Evolutionary conservation across 2,329 filamentous ascomycete species (phyloP).

Genomic region (Penicillium sp.): DNA sequence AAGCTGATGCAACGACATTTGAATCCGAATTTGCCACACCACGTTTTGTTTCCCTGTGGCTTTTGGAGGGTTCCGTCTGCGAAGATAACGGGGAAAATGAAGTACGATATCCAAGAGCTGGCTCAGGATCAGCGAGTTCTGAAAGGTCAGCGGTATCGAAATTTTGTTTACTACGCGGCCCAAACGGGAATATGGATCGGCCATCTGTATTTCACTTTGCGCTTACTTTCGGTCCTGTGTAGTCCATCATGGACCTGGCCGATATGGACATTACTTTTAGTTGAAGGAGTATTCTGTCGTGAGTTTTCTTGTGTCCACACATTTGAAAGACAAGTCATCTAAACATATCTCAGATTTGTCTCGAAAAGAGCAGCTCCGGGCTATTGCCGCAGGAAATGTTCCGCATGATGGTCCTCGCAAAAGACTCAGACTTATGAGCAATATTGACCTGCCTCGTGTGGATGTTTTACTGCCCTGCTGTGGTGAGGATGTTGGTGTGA

Average conservation of each 20-base stretch:
- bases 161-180: conserved; percentile 14
- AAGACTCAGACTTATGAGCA: conserved; percentile 24
- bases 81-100: conserved; percentile 5
- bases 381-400: conserved; percentile 17
- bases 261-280: conserved; percentile 26
- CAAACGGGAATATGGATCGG: conserved; percentile 17
- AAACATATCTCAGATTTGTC: conserved; percentile 14
- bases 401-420: conserved; percentile 11
- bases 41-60: background rate
- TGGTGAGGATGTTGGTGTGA: conserved; percentile 55
- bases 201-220: conserved; percentile 21
- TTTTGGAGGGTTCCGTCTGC: background rate
- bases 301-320: background rate
- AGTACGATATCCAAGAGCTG: conserved; percentile 23
- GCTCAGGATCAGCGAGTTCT: conserved; percentile 15
- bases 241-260: conserved; percentile 18
- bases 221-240: conserved; percentile 14
- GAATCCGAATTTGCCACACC: background rate
- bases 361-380: conserved; percentile 25
- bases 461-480: conserved; percentile 60
- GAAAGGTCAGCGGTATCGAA: conserved; percentile 16
- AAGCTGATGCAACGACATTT: background rate
- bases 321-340: background rate
- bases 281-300: conserved; percentile 28
- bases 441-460: conserved; percentile 51